phyloP scores from a whole-genome alignment of 1,284 basidiomycete genomes.

The Mycena citricolor region DNA sequence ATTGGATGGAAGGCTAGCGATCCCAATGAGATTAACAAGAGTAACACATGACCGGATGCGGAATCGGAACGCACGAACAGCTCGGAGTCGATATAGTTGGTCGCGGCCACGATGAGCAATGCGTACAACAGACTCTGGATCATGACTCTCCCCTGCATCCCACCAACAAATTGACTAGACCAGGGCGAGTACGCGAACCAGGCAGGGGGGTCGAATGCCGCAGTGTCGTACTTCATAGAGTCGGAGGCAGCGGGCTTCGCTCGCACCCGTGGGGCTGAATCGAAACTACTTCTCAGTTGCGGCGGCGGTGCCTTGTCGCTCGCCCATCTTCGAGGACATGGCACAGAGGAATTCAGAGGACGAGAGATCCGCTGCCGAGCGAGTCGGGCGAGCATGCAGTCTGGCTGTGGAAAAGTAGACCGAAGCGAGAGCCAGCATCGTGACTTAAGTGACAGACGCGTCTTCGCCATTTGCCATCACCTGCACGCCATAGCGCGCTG shows the following conservation, averaged over 20 bases:
- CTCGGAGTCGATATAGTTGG: constrained; percentile 29
- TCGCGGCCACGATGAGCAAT: constrained; percentile 31
- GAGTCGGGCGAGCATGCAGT: constrained; percentile 4
- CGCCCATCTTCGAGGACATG: no score
- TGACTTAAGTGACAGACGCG: neutral
- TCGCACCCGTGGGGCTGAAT: neutral
- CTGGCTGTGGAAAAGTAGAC: no score
- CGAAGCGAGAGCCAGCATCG: no score
- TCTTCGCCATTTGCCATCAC: neutral
- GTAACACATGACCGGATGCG: neutral
- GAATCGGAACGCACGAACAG: constrained; percentile 30
- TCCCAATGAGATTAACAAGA: constrained; percentile 1
- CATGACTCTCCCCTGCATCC: constrained; percentile 30
- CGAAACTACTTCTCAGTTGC: constrained; percentile 18
- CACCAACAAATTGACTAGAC: constrained; percentile 37
- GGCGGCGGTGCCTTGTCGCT: constrained; percentile 9
- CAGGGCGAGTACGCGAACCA: constrained; percentile 36
- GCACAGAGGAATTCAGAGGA: no score
- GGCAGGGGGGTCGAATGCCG: neutral
- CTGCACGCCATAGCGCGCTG: no score
- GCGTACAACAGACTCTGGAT: constrained; percentile 39
- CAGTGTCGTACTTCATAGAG: neutral
- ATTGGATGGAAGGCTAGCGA: constrained; percentile 6
- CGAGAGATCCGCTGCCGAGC: neutral
- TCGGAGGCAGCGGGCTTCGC: no score